Percentiles rank a stretch among this genome's conserved stretches.
phyloP scores from a whole-genome alignment of 768 basidiomycete genomes.

The Ramaria sp. region DNA sequence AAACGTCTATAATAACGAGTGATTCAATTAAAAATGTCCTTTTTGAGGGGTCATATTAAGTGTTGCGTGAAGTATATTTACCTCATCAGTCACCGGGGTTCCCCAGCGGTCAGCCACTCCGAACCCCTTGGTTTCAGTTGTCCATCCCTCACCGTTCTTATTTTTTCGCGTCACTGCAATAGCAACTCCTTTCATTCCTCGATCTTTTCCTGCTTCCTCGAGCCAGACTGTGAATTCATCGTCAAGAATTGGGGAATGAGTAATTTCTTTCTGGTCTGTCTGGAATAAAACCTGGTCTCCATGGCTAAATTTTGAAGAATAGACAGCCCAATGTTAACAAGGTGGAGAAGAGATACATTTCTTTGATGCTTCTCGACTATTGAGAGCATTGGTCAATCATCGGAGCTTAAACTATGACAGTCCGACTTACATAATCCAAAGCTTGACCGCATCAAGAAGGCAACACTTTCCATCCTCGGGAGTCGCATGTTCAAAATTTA shows the following conservation, averaged over 20 bases:
- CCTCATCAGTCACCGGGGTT: not conserved
- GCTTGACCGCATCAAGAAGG: too few species aligned
- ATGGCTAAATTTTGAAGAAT: not conserved
- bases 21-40: not conserved
- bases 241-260: not conserved
- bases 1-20: constrained; percentile 26
- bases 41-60: not conserved
- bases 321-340: not conserved
- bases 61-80: not conserved
- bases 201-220: not conserved
- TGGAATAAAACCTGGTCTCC: not conserved
- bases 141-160: constrained; percentile 1
- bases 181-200: constrained; percentile 8
- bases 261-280: not conserved
- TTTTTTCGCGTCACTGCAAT: constrained; percentile 4
- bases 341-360: not conserved
- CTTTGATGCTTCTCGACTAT: not conserved
- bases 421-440: too few species aligned
- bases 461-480: too few species aligned
- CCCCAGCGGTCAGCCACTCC: constrained; percentile 3
- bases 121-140: constrained; percentile 2
- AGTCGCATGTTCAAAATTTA: too few species aligned
- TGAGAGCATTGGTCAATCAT: too few species aligned
- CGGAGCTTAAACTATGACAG: too few species aligned
- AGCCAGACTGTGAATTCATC: not conserved